Percentiles rank a stretch among this genome's conserved stretches.
These are phyloP conservation scores for Phialocephala sp. DNA, from an alignment of 2,329 filamentous ascomycete species.

Conservation along the genomic window DNA sequence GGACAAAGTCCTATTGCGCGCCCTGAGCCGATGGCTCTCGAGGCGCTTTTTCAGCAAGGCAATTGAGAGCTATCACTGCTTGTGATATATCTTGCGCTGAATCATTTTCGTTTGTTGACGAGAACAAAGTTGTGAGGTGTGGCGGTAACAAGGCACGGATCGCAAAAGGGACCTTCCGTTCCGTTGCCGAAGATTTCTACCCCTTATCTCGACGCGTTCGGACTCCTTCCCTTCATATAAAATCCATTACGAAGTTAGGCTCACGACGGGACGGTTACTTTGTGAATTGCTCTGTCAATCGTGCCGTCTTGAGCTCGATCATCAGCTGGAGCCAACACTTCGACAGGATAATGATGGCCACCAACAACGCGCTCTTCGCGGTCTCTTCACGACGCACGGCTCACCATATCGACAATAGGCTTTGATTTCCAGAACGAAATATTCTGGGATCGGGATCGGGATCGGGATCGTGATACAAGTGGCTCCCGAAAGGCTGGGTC, in stretches of 20 bases:
- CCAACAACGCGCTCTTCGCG: not conserved
- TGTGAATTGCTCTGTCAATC: not conserved
- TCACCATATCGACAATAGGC: not conserved
- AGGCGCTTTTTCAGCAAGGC: too few species aligned
- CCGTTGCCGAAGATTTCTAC: conserved; percentile 3
- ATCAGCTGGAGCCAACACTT: not conserved
- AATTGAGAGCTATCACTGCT: not conserved
- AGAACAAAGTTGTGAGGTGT: not conserved
- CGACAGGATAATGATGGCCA: not conserved
- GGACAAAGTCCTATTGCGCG: too few species aligned
- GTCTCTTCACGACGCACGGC: not conserved
- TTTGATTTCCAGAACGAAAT: not conserved
- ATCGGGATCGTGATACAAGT: not conserved
- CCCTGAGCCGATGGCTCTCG: too few species aligned
- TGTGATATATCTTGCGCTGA: too few species aligned
- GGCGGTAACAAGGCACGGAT: conserved; percentile 6
- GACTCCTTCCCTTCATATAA: too few species aligned
- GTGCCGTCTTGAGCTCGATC: not conserved
- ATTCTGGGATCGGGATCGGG: not conserved
- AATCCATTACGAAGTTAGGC: too few species aligned
- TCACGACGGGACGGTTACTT: not conserved
- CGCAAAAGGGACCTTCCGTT: not conserved
- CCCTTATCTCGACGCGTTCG: not conserved
- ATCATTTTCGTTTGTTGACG: not conserved
- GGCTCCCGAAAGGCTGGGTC: not conserved